Evolutionary conservation across 345 rosid genomes (phyloP), one percentile per base, ranked within the genome.

Genomic region (Adansonia digitata): DNA sequence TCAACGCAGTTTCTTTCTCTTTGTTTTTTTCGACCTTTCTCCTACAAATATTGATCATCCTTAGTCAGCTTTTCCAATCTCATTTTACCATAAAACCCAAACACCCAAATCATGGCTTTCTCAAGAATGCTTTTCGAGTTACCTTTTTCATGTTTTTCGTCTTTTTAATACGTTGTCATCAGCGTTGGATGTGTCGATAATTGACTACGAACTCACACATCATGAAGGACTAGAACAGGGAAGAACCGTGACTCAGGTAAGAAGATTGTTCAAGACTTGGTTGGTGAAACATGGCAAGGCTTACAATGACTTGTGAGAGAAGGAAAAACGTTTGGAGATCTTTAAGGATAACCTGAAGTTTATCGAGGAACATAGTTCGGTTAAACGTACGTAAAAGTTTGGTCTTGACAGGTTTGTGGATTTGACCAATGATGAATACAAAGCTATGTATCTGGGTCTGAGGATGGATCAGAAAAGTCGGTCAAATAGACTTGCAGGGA

Each of bases 391-490:
- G 14, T 91, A 89, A 18, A 80, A 77, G 43, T 83, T 91, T 5
- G 93, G 92, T 14, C 74, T 91, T 70, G 89, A 82, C 74, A 80
- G 71, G 84, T 91, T 89, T 75, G 92, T 92, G 0, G 92, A 91
- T 84, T 72, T 91, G 77, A 84, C 84, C 52, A 86, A 86, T 48
- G 90, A 83, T 31, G 94, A 91, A 81, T 91, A 79, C 45, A 59
- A 45, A 29, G 17, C 75, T 18, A 22, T 67, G 75, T 88, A 81
- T 62, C 77, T 88, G 70, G 94, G 97, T 34, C 71, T 77, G 10
- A 81, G 77, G 77, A 60, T 82, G 34, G 79, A 76, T 61, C 72
- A 66, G 75, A 72, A 64, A 59, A 79, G 20, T 17, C 31, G 9
- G 5, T 63, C 34, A 18, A 22, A n/a, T 17, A 73, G 56, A 62